Evolutionary conservation across 805 yeast species (phyloP).

Genomic region (Cyberlindnera saturnus): DNA sequence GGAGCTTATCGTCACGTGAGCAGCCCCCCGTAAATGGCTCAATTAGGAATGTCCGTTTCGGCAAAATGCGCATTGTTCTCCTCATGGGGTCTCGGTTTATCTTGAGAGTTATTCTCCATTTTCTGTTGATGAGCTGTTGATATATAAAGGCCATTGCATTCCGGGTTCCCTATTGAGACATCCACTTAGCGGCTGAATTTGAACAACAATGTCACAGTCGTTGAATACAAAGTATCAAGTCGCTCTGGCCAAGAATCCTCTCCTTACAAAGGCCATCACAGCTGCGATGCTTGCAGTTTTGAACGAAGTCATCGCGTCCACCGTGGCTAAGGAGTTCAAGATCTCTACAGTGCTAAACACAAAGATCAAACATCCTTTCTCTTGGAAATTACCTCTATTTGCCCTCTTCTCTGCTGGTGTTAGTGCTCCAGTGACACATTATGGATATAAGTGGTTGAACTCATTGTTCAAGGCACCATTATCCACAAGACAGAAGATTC

Average conservation of each 20-base stretch:
- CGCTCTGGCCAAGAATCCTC: constrained; percentile 41
- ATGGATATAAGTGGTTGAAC: constrained; percentile 42
- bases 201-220: constrained; percentile 3
- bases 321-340: constrained; percentile 40
- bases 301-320: constrained; percentile 53
- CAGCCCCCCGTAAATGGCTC: background rate
- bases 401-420: constrained; percentile 48
- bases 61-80: constrained; percentile 1
- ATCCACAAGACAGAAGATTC: constrained; percentile 31
- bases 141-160: too few relatives aligned
- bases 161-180: background rate
- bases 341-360: constrained; percentile 13
- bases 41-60: background rate
- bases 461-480: constrained; percentile 38
- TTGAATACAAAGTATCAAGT: constrained; percentile 28
- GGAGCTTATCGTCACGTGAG: constrained; percentile 1
- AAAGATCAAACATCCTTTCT: constrained; percentile 20
- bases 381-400: constrained; percentile 43
- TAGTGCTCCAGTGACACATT: constrained; percentile 55
- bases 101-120: too few relatives aligned
- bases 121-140: too few relatives aligned
- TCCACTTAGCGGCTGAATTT: background rate
- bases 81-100: too few relatives aligned
- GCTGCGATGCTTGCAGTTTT: constrained; percentile 48
- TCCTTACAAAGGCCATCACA: constrained; percentile 53